phyloP scores from a whole-genome alignment of 192 early-diverging fungal genomes.

The Mortierella claussenii region DNA sequence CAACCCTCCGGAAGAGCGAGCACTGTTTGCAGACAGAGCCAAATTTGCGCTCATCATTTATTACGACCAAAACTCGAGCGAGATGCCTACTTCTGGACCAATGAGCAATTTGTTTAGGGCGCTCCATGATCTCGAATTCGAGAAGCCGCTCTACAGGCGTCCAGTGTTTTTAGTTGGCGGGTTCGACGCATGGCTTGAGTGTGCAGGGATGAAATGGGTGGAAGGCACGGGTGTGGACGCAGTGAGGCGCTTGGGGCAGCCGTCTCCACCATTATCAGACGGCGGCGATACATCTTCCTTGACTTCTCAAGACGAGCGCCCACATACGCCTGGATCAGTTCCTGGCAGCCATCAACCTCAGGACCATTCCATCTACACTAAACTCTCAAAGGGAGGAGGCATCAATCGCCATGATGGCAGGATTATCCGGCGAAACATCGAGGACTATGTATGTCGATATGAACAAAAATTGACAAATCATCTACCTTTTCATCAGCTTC shows the following conservation, averaged over 20 bases:
- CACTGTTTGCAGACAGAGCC: constrained; percentile 71
- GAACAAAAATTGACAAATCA: no score
- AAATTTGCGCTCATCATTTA: constrained; percentile 80
- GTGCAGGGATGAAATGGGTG: constrained; percentile 61
- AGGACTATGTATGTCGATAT: constrained; percentile 24
- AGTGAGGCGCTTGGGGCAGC: constrained; percentile 52
- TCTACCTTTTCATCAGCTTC: no score
- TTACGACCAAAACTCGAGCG: constrained; percentile 69
- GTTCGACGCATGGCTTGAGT: constrained; percentile 77
- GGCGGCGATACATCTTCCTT: not conserved
- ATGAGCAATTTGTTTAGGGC: constrained; percentile 63
- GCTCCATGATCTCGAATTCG: constrained; percentile 71
- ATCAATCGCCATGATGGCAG: constrained; percentile 39
- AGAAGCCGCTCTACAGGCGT: constrained; percentile 57
- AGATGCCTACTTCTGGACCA: constrained; percentile 26
- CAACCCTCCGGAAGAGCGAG: constrained; percentile 65
- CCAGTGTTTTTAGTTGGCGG: constrained; percentile 85
- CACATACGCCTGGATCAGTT: not conserved
- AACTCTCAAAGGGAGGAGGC: constrained; percentile 39
- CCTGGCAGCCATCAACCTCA: constrained; percentile 30
- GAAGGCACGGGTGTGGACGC: constrained; percentile 47
- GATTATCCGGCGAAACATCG: constrained; percentile 29
- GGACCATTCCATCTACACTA: constrained; percentile 18
- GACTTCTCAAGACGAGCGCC: not conserved
- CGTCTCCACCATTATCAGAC: not conserved